phyloP scores from a whole-genome alignment of 768 basidiomycete species.

The Termitomyces titanicus region DNA sequence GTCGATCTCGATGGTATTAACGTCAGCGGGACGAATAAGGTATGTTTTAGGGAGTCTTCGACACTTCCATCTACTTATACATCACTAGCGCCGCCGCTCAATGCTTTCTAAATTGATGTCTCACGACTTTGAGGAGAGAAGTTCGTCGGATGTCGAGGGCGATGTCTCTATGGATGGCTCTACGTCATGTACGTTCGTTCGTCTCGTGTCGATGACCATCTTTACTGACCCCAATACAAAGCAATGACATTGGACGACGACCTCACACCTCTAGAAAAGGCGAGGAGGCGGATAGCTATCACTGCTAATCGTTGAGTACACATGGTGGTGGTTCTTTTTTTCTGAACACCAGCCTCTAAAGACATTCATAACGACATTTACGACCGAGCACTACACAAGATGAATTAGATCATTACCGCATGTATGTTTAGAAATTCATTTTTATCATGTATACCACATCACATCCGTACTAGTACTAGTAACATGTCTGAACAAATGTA shows the following conservation, averaged over 20 bases:
- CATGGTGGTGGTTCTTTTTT: background rate
- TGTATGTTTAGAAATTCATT: background rate
- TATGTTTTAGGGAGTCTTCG: constrained; percentile 20
- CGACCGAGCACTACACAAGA: background rate
- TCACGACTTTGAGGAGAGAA: constrained; percentile 22
- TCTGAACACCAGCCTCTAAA: too few species aligned
- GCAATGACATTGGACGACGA: constrained; percentile 48
- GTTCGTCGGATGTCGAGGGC: constrained; percentile 25
- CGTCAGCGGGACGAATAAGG: constrained; percentile 63
- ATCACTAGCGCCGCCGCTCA: constrained; percentile 62
- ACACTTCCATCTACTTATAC: background rate
- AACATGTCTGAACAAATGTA: background rate
- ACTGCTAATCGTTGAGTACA: background rate
- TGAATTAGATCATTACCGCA: background rate
- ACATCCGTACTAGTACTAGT: background rate
- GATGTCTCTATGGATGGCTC: constrained; percentile 45
- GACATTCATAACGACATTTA: constrained; percentile 5
- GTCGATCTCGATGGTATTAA: constrained; percentile 61
- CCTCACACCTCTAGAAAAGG: constrained; percentile 68
- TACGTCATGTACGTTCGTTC: constrained; percentile 33
- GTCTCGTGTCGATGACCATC: background rate
- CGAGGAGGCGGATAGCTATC: constrained; percentile 44
- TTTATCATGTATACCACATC: background rate
- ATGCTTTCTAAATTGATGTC: constrained; percentile 64
- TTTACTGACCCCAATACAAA: constrained; percentile 18